These are phyloP conservation scores for Neopestalotiopsis sp. DNA, from an alignment of 2,329 filamentous ascomycete genomes.

Conservation along the genomic window DNA sequence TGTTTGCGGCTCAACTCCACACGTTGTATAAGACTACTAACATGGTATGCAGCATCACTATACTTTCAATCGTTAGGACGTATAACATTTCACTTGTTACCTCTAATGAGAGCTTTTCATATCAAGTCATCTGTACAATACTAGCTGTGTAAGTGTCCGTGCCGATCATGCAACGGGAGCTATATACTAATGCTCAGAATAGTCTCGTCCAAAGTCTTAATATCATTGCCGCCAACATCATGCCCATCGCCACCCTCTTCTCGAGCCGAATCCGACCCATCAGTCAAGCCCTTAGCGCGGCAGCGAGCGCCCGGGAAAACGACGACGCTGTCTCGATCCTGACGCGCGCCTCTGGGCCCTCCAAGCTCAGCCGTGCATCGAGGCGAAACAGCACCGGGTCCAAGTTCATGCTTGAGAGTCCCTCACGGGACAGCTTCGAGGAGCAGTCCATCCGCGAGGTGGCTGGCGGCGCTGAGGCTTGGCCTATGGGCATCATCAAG, in stretches of 20 bases:
- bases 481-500: constrained; percentile 44
- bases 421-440: constrained; percentile 27
- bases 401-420: constrained; percentile 33
- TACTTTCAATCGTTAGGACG: constrained; percentile 40
- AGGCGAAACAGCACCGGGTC: constrained; percentile 30
- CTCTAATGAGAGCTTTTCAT: constrained; percentile 34
- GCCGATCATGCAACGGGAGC: too few relatives aligned
- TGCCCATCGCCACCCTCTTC: constrained; percentile 40
- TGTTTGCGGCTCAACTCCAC: neutral
- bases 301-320: constrained; percentile 22
- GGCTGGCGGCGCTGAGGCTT: constrained; percentile 23
- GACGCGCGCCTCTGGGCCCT: constrained; percentile 26
- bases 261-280: constrained; percentile 26
- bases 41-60: constrained; percentile 31
- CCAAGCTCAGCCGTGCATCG: constrained; percentile 22
- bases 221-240: constrained; percentile 43
- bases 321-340: constrained; percentile 27
- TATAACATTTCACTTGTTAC: constrained; percentile 40
- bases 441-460: constrained; percentile 20
- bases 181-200: neutral
- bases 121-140: constrained; percentile 38
- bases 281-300: constrained; percentile 28
- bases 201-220: constrained; percentile 44
- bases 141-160: constrained; percentile 36
- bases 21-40: neutral